Conservation (phyloP, 176 grass and related monocot genomes). For the Carex littledalei region DNA sequence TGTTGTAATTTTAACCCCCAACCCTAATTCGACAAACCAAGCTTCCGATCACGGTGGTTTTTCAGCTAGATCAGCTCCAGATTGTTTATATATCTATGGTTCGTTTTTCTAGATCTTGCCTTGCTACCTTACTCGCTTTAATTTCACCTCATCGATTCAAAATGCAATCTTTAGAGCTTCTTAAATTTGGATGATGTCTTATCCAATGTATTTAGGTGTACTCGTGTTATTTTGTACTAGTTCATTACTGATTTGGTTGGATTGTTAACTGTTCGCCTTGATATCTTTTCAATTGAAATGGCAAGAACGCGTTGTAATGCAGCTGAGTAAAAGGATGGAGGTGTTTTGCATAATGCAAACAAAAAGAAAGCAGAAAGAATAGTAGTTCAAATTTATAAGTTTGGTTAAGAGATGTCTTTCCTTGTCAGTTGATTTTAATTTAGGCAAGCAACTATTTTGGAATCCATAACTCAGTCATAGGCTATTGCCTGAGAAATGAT, state of each 20-base stretch:
- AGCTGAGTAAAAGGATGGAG: not conserved
- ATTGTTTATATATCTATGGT: not conserved
- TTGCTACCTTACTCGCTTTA: not conserved
- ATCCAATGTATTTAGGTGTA: not conserved
- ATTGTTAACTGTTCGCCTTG: not conserved
- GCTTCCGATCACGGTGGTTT: not conserved
- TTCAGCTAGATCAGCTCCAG: not conserved
- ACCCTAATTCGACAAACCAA: not conserved
- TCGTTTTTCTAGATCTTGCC: conserved; percentile 1
- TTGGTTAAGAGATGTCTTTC: not conserved
- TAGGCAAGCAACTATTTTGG: not conserved
- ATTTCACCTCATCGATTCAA: not conserved
- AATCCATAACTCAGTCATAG: not conserved
- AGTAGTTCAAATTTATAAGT: not conserved
- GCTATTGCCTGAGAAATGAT: too few relatives aligned
- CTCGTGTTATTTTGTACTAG: not conserved
- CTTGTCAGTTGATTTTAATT: not conserved
- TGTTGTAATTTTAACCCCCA: not conserved
- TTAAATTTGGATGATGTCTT: not conserved
- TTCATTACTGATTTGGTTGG: not conserved
- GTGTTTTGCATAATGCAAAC: not conserved
- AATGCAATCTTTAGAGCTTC: not conserved
- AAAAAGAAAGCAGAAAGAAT: not conserved
- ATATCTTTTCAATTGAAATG: not conserved
- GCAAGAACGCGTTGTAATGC: not conserved